Conservation (phyloP, 805 yeast species). For the Diddensiella caesifluorescens region DNA sequence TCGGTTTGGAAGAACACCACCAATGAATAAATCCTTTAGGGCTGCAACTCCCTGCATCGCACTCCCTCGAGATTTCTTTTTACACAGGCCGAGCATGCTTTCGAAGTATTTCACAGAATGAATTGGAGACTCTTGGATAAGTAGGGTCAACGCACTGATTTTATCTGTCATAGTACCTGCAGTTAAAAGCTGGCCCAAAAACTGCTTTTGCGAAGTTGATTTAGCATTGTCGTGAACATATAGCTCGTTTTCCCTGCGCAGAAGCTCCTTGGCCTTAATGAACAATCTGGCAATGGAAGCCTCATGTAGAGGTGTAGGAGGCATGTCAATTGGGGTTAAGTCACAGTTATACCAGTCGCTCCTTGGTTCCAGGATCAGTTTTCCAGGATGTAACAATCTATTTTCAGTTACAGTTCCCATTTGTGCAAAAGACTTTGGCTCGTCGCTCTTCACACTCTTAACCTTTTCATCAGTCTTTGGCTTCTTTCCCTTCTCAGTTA, state of each 20-base stretch:
- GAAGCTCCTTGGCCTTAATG: conserved; percentile 58
- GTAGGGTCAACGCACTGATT: conserved; percentile 85
- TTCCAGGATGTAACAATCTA: background rate
- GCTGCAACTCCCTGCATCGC: conserved; percentile 88
- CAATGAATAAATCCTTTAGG: conserved; percentile 79
- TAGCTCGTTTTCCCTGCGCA: conserved; percentile 63
- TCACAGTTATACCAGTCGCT: conserved; percentile 74
- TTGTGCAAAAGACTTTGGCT: conserved; percentile 21
- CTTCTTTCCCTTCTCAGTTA: conserved; percentile 17
- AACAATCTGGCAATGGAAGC: conserved; percentile 54
- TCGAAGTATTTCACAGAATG: conserved; percentile 84
- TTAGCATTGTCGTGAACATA: conserved; percentile 71
- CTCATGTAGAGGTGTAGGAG: conserved; percentile 28
- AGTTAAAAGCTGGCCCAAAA: conserved; percentile 79
- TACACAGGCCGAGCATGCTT: conserved; percentile 69
- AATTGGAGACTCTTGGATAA: conserved; percentile 91
- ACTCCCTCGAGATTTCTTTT: conserved; percentile 88
- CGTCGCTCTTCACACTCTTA: conserved; percentile 24
- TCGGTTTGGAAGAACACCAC: conserved; percentile 76
- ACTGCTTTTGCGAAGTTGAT: conserved; percentile 76
- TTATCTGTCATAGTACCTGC: conserved; percentile 95
- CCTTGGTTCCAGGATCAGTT: conserved; percentile 53
- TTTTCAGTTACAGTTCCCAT: conserved; percentile 22
- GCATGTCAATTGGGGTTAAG: conserved; percentile 29
- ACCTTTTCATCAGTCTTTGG: conserved; percentile 24